phyloP scores from a whole-genome alignment of 345 rosid species.

The Arabidopsis thaliana region TAIR10.1 NC_003074.8:2974001-2974500 shows the following conservation, averaged over 20 bases:
- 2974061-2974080: slow-evolving; percentile 66
- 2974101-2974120: slow-evolving; percentile 85
- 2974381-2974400: slow-evolving; percentile 67
- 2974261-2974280: slow-evolving; percentile 16
- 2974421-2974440: slow-evolving; percentile 79
- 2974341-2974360: slow-evolving; percentile 65
- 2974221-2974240: slow-evolving; percentile 91
- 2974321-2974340: slow-evolving; percentile 80
- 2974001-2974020: slow-evolving; percentile 61
- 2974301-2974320: slow-evolving; percentile 25
- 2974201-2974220: slow-evolving; percentile 78
- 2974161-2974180: slow-evolving; percentile 79
- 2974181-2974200: slow-evolving; percentile 73
- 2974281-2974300: background rate
- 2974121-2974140: slow-evolving; percentile 73
- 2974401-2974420: slow-evolving; percentile 82
- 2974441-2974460: slow-evolving; percentile 84
- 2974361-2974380: slow-evolving; percentile 71
- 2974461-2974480: slow-evolving; percentile 71
- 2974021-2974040: slow-evolving; percentile 87
- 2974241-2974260: slow-evolving; percentile 59
- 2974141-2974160: slow-evolving; percentile 68
- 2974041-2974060: slow-evolving; percentile 92
- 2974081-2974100: slow-evolving; percentile 79
- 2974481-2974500: slow-evolving; percentile 68